Conservation (phyloP, 352 stramenopile genomes). For the Albugo candida region DNA sequence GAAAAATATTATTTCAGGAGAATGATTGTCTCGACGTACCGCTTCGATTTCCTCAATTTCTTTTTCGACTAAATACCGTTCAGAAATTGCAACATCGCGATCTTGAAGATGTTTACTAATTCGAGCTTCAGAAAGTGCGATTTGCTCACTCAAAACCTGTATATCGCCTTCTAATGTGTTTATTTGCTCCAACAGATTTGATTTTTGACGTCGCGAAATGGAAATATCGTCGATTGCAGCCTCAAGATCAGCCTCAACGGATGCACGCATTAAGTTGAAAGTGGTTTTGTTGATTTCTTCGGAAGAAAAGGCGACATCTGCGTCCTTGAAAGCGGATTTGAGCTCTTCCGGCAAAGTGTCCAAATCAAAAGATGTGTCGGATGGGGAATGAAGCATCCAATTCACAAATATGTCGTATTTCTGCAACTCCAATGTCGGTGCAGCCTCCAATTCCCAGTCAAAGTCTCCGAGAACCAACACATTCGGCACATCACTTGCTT, state of each 20-base stretch:
- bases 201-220: slow-evolving; percentile 21
- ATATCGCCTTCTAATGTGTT: slow-evolving; percentile 19
- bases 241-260: slow-evolving; percentile 28
- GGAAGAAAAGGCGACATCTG: neutral
- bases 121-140: slow-evolving; percentile 38
- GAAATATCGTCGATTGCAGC: slow-evolving; percentile 23
- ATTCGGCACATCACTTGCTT: no score
- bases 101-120: slow-evolving; percentile 61
- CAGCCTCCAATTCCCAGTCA: neutral
- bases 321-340: neutral
- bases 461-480: no score
- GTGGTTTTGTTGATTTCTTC: slow-evolving; percentile 1
- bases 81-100: slow-evolving; percentile 40
- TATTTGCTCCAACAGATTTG: slow-evolving; percentile 21
- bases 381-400: slow-evolving; percentile 26
- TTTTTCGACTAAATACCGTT: slow-evolving; percentile 48
- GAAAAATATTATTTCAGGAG: slow-evolving; percentile 1
- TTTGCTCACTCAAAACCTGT: slow-evolving; percentile 21
- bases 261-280: slow-evolving; percentile 17
- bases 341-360: neutral
- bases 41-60: slow-evolving; percentile 36
- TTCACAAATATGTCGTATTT: slow-evolving; percentile 34
- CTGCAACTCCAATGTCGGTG: slow-evolving; percentile 17
- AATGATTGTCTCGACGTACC: slow-evolving; percentile 13
- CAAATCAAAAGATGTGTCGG: slow-evolving; percentile 21